Evolutionary conservation across 805 yeast genomes (phyloP).

Genomic region (Candida rishiriensis): DNA sequence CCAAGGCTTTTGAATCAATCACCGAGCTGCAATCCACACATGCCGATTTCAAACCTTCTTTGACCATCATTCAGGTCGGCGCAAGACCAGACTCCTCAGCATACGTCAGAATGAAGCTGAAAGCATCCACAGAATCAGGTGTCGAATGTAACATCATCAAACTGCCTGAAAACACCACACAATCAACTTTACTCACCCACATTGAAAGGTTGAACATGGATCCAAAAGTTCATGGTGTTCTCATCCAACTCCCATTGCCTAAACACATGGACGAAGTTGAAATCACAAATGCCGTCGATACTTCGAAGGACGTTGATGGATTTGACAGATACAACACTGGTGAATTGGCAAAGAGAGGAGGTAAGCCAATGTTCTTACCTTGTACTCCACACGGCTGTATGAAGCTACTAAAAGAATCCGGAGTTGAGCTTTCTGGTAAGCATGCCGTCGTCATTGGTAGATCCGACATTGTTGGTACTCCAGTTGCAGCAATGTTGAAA

Average conservation of each 20-base stretch:
- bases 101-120: conserved; percentile 74
- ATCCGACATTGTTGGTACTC: conserved; percentile 83
- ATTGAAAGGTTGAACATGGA: conserved; percentile 57
- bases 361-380: conserved; percentile 67
- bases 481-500: conserved; percentile 66
- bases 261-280: conserved; percentile 61
- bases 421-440: conserved; percentile 54
- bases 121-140: conserved; percentile 70
- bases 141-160: conserved; percentile 57
- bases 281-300: conserved; percentile 61
- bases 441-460: conserved; percentile 83
- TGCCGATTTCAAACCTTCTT: conserved; percentile 57
- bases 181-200: conserved; percentile 49
- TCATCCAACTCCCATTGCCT: conserved; percentile 78
- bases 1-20: conserved; percentile 41
- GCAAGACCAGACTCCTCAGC: conserved; percentile 75
- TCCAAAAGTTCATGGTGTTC: conserved; percentile 59
- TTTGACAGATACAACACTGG: conserved; percentile 76
- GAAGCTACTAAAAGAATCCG: conserved; percentile 54
- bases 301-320: conserved; percentile 78
- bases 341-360: conserved; percentile 69
- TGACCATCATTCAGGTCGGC: conserved; percentile 76
- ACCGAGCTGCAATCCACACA: conserved; percentile 36
- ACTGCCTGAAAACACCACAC: conserved; percentile 52
- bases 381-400: conserved; percentile 84